phyloP scores from a whole-genome alignment of 2,329 filamentous ascomycete species.

The Pseudocercospora fuligena region DNA sequence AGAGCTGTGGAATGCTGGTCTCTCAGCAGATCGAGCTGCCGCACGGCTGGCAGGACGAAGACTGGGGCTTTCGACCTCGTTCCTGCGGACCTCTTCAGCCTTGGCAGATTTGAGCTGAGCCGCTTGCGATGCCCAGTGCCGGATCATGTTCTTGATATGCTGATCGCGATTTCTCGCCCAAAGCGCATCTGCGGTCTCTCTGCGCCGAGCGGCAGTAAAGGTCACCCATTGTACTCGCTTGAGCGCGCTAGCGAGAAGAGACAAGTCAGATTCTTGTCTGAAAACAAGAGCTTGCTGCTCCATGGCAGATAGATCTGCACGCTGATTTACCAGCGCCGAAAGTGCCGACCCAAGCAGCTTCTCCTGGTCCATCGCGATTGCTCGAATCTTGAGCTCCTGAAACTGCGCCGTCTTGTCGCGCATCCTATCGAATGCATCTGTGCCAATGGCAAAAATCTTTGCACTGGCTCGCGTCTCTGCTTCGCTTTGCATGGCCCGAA shows the following conservation, averaged over 20 bases:
- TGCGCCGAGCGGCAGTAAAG: slow-evolving; percentile 58
- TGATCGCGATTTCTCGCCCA: slow-evolving; percentile 58
- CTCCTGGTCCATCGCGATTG: slow-evolving; percentile 34
- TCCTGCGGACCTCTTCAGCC: slow-evolving; percentile 22
- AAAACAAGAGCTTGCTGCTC: slow-evolving; percentile 53
- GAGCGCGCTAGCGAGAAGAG: slow-evolving; percentile 53
- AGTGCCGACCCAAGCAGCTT: slow-evolving; percentile 43
- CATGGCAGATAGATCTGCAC: slow-evolving; percentile 35
- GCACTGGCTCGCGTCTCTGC: slow-evolving; percentile 45
- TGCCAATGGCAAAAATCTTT: slow-evolving; percentile 41
- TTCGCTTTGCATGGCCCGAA: slow-evolving; percentile 46
- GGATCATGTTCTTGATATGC: slow-evolving; percentile 60
- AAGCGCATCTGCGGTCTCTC: slow-evolving; percentile 59
- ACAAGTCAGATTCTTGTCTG: slow-evolving; percentile 52
- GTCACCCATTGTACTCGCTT: slow-evolving; percentile 63
- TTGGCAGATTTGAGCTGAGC: slow-evolving; percentile 32
- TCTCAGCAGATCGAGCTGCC: slow-evolving; percentile 32
- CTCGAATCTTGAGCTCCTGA: slow-evolving; percentile 40
- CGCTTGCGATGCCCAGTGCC: slow-evolving; percentile 59
- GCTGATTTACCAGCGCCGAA: slow-evolving; percentile 37
- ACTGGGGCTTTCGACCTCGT: slow-evolving; percentile 37
- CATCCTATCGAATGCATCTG: slow-evolving; percentile 44
- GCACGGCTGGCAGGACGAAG: slow-evolving; percentile 38
- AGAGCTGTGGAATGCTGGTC: slow-evolving; percentile 23
- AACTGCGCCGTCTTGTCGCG: slow-evolving; percentile 35